Conservation (phyloP, 805 yeast genomes). For the Candida adriatica region DNA sequence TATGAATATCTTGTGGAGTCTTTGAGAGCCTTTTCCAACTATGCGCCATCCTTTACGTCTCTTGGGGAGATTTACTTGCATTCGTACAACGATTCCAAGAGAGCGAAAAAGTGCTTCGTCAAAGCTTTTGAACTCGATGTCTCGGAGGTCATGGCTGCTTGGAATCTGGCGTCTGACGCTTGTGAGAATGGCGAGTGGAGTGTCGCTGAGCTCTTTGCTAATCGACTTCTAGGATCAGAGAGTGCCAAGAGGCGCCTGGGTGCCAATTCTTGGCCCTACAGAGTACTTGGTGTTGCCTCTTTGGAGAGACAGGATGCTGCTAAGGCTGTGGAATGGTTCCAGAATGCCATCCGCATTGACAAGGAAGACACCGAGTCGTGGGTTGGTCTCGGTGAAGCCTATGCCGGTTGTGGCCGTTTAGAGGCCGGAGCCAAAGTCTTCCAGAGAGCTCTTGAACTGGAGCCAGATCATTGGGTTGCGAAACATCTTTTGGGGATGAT, state of each 20-base stretch:
- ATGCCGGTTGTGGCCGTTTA: constrained; percentile 72
- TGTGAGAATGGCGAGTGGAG: constrained; percentile 73
- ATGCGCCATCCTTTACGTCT: constrained; percentile 76
- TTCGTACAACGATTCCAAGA: constrained; percentile 46
- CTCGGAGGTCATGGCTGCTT: constrained; percentile 69
- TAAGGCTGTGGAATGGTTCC: constrained; percentile 84
- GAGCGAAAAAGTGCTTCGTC: constrained; percentile 82
- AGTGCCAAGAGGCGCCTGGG: constrained; percentile 44
- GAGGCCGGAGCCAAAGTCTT: constrained; percentile 87
- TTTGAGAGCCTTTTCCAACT: constrained; percentile 53
- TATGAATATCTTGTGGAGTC: constrained; percentile 54
- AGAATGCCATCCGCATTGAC: constrained; percentile 68
- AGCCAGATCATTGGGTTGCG: constrained; percentile 53
- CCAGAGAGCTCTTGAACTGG: constrained; percentile 49
- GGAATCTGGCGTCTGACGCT: constrained; percentile 62
- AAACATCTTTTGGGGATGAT: constrained; percentile 62
- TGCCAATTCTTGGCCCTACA: constrained; percentile 72
- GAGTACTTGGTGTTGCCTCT: constrained; percentile 76
- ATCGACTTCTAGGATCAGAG: constrained; percentile 58
- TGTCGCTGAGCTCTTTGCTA: constrained; percentile 67
- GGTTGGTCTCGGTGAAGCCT: constrained; percentile 97
- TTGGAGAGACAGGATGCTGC: constrained; percentile 66
- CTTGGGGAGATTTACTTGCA: constrained; percentile 69
- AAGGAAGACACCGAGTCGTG: constrained; percentile 72
- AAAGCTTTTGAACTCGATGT: constrained; percentile 86